Base-by-base conservation (phyloP, 805 yeast genomes). In the Diddensiella transvaalensis region DNA sequence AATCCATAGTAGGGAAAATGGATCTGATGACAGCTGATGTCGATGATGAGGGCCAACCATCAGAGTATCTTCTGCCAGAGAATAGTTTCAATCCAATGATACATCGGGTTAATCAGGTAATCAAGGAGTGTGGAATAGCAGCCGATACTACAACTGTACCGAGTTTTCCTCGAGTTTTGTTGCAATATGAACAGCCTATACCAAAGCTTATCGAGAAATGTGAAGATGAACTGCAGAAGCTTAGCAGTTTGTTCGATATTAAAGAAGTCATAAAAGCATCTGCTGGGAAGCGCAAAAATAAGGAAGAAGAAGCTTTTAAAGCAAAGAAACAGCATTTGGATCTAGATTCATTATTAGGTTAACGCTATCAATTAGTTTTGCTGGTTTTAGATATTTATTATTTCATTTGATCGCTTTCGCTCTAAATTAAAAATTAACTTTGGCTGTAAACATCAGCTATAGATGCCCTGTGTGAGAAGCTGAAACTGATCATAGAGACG, bases 401-500 rank as follows among this genome's bases (percentile, higher is more conserved):
- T 10, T 13, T n/a, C 6, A 35, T 35, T 17, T 35, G n/a, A n/a
- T 35, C 38, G n/a, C 19, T 38, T 38, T 38, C 18, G 15, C 15
- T 18, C 15, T 8, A 38, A 18, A 6, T 17, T 38, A 38, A 13
- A 38, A 18, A 22, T 17, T 18, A 18, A 21, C 13, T 8, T 42
- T 47, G 54, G 38, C 60, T 56, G 65, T 88, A 93, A 22, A 93
- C n/a, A n/a, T 42, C 45, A 55, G 38, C 60, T 56, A 65, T 88
- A 93, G 22, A 93, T 93, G 39, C 99, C 99, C 69, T 93, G 99
- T 0, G 98, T 90, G 42, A 89, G 69, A 65, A 93, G 71, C 67
- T 93, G 99, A 71, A 86, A 93, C 64, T 91, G 98, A 64, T 93
- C 99, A 62, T 93, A 93, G 26, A 93, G 71, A 56, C 96, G 74